Evolutionary conservation across 2,329 filamentous ascomycete genomes (phyloP).

Genomic region (Metarhizium guizhouense): DNA sequence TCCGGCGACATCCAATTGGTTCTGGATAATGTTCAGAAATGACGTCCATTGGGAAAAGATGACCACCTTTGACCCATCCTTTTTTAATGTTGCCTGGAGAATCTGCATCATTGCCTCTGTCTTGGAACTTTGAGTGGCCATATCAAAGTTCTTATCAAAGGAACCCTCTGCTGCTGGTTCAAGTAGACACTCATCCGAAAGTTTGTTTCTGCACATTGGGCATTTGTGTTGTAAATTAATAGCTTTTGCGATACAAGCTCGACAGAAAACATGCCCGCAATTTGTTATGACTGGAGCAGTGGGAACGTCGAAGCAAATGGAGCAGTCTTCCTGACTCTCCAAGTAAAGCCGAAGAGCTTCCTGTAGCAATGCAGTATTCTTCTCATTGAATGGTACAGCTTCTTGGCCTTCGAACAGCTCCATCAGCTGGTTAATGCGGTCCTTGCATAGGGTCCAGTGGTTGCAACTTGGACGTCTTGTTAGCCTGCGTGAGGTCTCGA

Average conservation of each 20-base stretch:
- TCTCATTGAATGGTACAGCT: slow-evolving; percentile 59
- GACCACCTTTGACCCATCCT: slow-evolving; percentile 57
- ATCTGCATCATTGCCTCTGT: slow-evolving; percentile 72
- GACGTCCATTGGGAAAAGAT: slow-evolving; percentile 73
- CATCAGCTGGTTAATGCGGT: slow-evolving; percentile 65
- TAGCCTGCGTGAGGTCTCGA: not conserved
- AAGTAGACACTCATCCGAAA: slow-evolving; percentile 51
- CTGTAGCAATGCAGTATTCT: slow-evolving; percentile 65
- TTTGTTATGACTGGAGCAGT: slow-evolving; percentile 71
- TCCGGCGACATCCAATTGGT: slow-evolving; percentile 50
- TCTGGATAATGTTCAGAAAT: slow-evolving; percentile 64
- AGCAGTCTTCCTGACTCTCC: slow-evolving; percentile 74
- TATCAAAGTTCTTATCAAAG: slow-evolving; percentile 45
- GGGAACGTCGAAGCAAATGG: slow-evolving; percentile 68
- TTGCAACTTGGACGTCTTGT: slow-evolving; percentile 48
- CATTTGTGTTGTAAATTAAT: slow-evolving; percentile 72
- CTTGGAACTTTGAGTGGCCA: slow-evolving; percentile 66
- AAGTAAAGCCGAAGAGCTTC: slow-evolving; percentile 67
- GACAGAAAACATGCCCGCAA: slow-evolving; percentile 76
- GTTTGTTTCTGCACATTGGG: slow-evolving; percentile 69
- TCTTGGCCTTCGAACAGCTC: slow-evolving; percentile 58
- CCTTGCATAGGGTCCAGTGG: slow-evolving; percentile 75
- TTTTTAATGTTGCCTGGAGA: slow-evolving; percentile 57
- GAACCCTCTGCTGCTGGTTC: slow-evolving; percentile 52
- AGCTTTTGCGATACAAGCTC: slow-evolving; percentile 62